Conservation (phyloP, 2,329 filamentous ascomycete genomes). For the Diaporthe citri region DNA sequence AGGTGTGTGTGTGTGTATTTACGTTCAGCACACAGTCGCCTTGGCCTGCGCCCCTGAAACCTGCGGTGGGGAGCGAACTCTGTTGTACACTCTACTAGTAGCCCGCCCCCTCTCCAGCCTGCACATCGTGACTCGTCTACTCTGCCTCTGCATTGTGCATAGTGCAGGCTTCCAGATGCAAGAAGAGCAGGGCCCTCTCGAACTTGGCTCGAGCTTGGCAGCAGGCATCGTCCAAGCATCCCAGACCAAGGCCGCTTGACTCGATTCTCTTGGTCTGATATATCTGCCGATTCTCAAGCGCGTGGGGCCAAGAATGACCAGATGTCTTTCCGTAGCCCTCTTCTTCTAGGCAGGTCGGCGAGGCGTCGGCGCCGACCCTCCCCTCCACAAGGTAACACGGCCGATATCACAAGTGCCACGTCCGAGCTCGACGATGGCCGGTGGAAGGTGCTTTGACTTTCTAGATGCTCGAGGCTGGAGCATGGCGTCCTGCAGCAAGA, state of each 20-base stretch:
- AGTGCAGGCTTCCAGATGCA: slow-evolving; percentile 15
- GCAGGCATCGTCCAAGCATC: slow-evolving; percentile 12
- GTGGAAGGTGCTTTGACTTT: slow-evolving; percentile 20
- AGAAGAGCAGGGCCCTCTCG: slow-evolving; percentile 22
- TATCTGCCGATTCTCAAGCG: slow-evolving; percentile 36
- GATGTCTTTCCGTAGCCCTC: neutral
- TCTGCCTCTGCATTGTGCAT: slow-evolving; percentile 11
- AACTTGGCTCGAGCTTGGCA: slow-evolving; percentile 32
- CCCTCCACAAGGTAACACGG: neutral
- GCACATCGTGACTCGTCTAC: slow-evolving; percentile 25
- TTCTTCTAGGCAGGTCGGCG: neutral
- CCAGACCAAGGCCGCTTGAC: neutral
- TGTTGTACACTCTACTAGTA: neutral
- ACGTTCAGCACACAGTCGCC: neutral
- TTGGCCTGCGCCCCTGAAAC: slow-evolving; percentile 26
- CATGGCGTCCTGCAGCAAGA: slow-evolving; percentile 6
- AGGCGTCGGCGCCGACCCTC: neutral
- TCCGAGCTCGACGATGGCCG: slow-evolving; percentile 23
- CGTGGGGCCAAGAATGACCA: slow-evolving; percentile 32
- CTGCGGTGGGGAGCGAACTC: slow-evolving; percentile 1
- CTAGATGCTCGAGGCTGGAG: slow-evolving; percentile 6
- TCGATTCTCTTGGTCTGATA: slow-evolving; percentile 18
- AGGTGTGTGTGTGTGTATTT: neutral
- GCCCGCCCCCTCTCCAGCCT: neutral
- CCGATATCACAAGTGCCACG: slow-evolving; percentile 26